Conservation (phyloP, 2,329 filamentous ascomycete species). For the Cladophialophora immunda region DNA sequence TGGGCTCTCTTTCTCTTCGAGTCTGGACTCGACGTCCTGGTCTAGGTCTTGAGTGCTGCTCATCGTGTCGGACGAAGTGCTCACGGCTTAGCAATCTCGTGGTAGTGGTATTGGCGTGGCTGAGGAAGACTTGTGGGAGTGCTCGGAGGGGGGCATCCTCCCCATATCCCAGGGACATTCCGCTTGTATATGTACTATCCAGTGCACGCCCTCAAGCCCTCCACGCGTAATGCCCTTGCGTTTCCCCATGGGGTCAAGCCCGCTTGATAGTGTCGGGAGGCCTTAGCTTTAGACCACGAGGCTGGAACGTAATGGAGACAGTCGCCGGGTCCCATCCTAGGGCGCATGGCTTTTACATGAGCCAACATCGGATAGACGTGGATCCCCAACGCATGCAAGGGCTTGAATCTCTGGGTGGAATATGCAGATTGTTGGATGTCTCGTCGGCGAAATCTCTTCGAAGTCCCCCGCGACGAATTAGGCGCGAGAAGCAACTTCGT, state of each 20-base stretch:
- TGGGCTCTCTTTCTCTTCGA: constrained; percentile 13
- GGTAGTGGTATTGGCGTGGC: background rate
- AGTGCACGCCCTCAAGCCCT: background rate
- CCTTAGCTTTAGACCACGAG: background rate
- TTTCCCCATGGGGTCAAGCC: constrained; percentile 14
- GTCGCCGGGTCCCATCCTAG: background rate
- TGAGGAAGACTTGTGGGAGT: background rate
- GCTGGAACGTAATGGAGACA: background rate
- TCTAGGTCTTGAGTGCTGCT: constrained; percentile 7
- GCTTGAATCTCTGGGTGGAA: background rate
- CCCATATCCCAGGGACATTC: background rate
- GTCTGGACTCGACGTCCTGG: constrained; percentile 8
- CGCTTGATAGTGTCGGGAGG: constrained; percentile 3
- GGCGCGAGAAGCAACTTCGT: background rate
- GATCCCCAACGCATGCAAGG: background rate
- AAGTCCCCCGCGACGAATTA: background rate
- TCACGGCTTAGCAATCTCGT: background rate
- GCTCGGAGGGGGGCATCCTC: background rate
- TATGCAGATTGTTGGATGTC: background rate
- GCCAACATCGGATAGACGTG: background rate
- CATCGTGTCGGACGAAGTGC: background rate
- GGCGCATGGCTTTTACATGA: background rate
- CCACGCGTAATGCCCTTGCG: background rate
- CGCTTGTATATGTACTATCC: background rate
- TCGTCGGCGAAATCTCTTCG: background rate